Evolutionary conservation across 495 filamentous ascomycete genomes (phyloP).

Genomic region (Zalerion maritima): DNA sequence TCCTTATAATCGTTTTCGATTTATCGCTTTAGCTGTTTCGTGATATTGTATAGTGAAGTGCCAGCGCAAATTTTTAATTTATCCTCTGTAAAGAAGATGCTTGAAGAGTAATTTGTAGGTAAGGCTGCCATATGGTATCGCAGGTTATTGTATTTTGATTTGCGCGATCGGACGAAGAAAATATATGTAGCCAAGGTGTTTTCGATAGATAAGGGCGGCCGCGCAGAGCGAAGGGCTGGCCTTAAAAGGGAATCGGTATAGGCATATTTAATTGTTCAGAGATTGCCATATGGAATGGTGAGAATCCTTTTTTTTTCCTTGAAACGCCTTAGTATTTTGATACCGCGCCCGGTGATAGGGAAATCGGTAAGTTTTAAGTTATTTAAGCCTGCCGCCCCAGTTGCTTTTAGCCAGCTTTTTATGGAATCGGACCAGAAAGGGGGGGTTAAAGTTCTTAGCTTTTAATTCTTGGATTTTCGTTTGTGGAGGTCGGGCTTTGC

Average conservation of each 20-base stretch:
- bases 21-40: slow-evolving; percentile 13
- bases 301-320: slow-evolving; percentile 18
- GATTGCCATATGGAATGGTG: slow-evolving; percentile 14
- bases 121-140: slow-evolving; percentile 16
- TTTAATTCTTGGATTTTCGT: too few species aligned
- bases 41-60: slow-evolving; percentile 16
- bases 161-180: slow-evolving; percentile 18
- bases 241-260: slow-evolving; percentile 18
- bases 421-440: slow-evolving; percentile 8
- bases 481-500: too few species aligned
- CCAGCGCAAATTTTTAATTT: slow-evolving; percentile 17
- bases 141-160: slow-evolving; percentile 16
- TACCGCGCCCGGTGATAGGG: slow-evolving; percentile 14
- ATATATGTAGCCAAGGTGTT: slow-evolving; percentile 18
- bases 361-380: slow-evolving; percentile 17
- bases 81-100: slow-evolving; percentile 16
- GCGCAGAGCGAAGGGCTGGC: slow-evolving; percentile 14
- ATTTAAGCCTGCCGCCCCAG: slow-evolving; percentile 14
- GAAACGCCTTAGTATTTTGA: slow-evolving; percentile 13
- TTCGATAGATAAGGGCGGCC: slow-evolving; percentile 17
- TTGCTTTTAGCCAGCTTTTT: slow-evolving; percentile 13
- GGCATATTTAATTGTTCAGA: slow-evolving; percentile 19
- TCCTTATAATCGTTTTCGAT: slow-evolving; percentile 15
- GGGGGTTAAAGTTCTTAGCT: background rate
- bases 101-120: slow-evolving; percentile 17